Evolutionary conservation across 164 flowering plant genomes (phyloP), one percentile per base, ranked within the genome.

Genomic region (Taxillus chinensis): DNA sequence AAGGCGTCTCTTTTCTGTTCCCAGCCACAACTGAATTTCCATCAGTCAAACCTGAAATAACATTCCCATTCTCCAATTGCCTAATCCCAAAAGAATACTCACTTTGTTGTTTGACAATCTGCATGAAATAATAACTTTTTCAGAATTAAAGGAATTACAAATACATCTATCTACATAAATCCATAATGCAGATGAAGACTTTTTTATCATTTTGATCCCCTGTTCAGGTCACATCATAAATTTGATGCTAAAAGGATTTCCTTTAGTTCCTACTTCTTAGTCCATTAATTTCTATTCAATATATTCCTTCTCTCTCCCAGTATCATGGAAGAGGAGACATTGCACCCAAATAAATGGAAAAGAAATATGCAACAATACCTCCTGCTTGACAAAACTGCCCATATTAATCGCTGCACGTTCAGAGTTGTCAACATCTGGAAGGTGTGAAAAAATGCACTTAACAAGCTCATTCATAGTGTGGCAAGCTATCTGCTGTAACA

Each of bases 391-490:
- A 55, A 56, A 41, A 45, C 48, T 66, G 73, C 67, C 62, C 62
- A 76, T 78, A 62, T 76, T 77, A 46, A 67, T 68, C 54, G 68
- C 48, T 39, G 82, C 72, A 48, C 45, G 65, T 27, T 76, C 75
- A 5, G 62, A 61, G 63, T 57, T 65, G 48, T 63, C 75, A 63
- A 82, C 61, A 49, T 79, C 71, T 55, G 80, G 74, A 52, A 85
- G 90, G 67, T 75, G 82, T 5, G 73, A 69, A 45, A 85, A 85
- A 41, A 85, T 77, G 65, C 84, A 78, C 70, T 83, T 74, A 27
- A 83, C 74, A 60, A 85, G 74, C 64, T 85, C 87, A 73, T 80
- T 83, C 86, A 83, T 78, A 2, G 87, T 78, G 64, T 83, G 83
- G 39, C 84, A 83, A 45, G 87, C 82, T 65, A 79, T 77, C 51